phyloP scores from a whole-genome alignment of 2,329 filamentous ascomycete genomes.

The Didymella arachidicola region DNA sequence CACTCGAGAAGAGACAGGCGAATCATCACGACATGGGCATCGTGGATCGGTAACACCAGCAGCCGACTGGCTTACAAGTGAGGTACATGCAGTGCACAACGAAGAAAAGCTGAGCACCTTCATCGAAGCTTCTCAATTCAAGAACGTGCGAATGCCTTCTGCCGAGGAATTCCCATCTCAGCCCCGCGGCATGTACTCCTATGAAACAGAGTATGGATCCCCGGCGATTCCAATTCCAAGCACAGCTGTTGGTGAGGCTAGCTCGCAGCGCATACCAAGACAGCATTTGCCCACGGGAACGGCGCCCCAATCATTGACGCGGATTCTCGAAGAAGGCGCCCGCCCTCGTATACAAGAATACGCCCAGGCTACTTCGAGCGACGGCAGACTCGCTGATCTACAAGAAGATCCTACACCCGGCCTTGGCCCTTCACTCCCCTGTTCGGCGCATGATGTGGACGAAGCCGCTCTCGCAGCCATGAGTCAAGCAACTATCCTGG shows the following conservation, averaged over 20 bases:
- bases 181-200: neutral
- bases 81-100: neutral
- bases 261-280: neutral
- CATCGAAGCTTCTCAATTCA: conserved; percentile 8
- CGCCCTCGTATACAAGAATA: neutral
- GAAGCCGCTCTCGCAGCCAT: neutral
- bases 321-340: neutral
- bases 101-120: conserved; percentile 10
- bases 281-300: neutral
- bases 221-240: neutral
- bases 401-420: neutral
- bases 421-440: neutral
- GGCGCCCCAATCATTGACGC: neutral
- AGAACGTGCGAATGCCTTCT: conserved; percentile 5
- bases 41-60: neutral
- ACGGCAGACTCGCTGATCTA: neutral
- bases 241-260: neutral
- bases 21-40: neutral
- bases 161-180: conserved; percentile 3
- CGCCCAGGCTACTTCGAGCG: neutral
- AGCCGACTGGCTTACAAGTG: neutral
- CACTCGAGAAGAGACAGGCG: neutral
- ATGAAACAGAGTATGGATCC: neutral
- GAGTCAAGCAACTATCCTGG: neutral
- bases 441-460: neutral